Conservation (phyloP, 768 basidiomycete species). For the Pholiota microspora region DNA sequence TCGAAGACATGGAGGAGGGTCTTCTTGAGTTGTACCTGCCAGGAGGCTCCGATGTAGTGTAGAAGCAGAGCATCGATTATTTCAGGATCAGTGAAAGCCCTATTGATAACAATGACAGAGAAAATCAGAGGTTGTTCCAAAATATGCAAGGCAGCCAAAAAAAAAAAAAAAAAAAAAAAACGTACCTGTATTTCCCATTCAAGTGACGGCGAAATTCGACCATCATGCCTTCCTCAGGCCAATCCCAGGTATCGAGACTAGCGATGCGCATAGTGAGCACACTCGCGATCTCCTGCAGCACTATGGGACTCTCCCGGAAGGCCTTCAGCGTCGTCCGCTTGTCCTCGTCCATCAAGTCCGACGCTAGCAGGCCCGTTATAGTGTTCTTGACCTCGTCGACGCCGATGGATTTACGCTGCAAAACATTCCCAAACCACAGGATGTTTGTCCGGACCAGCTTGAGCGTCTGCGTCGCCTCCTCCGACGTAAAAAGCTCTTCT, state of each 20-base stretch:
- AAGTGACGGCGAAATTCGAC: constrained; percentile 47
- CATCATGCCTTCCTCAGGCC: constrained; percentile 38
- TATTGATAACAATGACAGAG: too few relatives aligned
- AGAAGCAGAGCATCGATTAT: constrained; percentile 44
- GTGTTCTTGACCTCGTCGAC: constrained; percentile 24
- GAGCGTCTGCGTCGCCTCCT: constrained; percentile 28
- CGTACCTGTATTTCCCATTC: constrained; percentile 44
- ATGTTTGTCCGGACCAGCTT: constrained; percentile 28
- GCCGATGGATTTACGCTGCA: constrained; percentile 27
- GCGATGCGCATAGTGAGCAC: constrained; percentile 46
- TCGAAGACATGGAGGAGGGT: constrained; percentile 27
- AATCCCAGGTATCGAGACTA: constrained; percentile 38
- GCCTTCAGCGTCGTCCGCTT: constrained; percentile 39
- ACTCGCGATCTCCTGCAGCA: constrained; percentile 40
- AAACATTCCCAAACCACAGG: constrained; percentile 22
- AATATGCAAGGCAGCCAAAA: too few relatives aligned
- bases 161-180: too few relatives aligned
- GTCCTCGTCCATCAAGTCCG: constrained; percentile 37
- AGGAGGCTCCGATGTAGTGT: constrained; percentile 40
- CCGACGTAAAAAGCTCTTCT: constrained; percentile 31
- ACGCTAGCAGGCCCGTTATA: constrained; percentile 33
- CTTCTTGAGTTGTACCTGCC: constrained; percentile 38
- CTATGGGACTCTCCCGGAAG: constrained; percentile 35
- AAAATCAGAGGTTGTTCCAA: too few relatives aligned
- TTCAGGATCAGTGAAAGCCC: constrained; percentile 49